These are phyloP conservation scores for Neocatenulostroma microsporum DNA, from an alignment of 2,329 filamentous ascomycete genomes.

Conservation along the genomic window DNA sequence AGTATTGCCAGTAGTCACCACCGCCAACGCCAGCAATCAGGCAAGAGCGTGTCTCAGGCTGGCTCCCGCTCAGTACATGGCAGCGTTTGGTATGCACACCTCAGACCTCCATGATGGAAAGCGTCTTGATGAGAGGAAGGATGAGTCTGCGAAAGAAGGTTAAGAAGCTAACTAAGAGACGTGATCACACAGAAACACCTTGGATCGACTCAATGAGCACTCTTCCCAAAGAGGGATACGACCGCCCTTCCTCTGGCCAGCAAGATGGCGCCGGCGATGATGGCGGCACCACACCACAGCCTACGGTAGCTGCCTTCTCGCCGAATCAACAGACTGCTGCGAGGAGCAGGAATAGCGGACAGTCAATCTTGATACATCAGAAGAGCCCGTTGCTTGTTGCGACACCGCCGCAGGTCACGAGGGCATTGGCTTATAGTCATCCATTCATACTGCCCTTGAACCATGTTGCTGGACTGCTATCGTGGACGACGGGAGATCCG, in stretches of 20 bases:
- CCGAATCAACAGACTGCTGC: constrained; percentile 59
- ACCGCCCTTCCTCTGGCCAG: constrained; percentile 18
- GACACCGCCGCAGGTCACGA: constrained; percentile 88
- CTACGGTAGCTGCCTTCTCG: constrained; percentile 85
- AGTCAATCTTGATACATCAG: constrained; percentile 77
- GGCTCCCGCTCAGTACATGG: constrained; percentile 12
- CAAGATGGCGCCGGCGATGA: constrained; percentile 19
- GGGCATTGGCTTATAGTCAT: constrained; percentile 90
- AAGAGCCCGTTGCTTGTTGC: constrained; percentile 89
- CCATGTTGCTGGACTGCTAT: constrained; percentile 72
- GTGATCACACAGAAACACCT: constrained; percentile 33
- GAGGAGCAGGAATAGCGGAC: constrained; percentile 12
- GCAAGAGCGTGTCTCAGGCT: neutral
- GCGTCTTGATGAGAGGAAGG: neutral
- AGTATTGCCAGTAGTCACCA: no score
- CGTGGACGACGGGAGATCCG: constrained; percentile 87
- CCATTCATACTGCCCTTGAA: constrained; percentile 88
- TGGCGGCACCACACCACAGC: constrained; percentile 38
- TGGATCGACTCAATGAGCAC: constrained; percentile 46
- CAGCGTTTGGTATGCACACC: constrained; percentile 20
- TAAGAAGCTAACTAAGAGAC: constrained; percentile 12
- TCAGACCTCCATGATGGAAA: neutral
- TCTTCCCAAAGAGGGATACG: no score
- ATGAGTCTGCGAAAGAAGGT: constrained; percentile 10
- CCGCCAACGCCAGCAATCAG: neutral